These are phyloP conservation scores for Pseudocercospora vitis DNA, from an alignment of 2,329 filamentous ascomycete species.

Conservation along the genomic window DNA sequence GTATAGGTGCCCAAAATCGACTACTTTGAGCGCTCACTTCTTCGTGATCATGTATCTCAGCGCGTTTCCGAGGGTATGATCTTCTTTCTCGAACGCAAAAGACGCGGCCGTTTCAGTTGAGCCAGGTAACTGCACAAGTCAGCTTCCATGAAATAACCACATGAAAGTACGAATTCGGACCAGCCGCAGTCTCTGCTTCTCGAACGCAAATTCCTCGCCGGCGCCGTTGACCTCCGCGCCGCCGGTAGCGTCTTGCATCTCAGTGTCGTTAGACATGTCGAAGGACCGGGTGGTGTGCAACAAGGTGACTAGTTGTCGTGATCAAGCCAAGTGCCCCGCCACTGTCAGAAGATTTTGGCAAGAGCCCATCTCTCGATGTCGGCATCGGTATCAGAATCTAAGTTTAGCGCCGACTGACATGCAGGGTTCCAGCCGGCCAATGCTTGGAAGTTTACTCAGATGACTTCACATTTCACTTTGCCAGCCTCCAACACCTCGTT, in stretches of 20 bases:
- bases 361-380: not conserved
- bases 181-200: constrained; percentile 48
- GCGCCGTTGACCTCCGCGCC: constrained; percentile 48
- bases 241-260: constrained; percentile 41
- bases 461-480: constrained; percentile 15
- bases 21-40: constrained; percentile 64
- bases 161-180: constrained; percentile 30
- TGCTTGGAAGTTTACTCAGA: constrained; percentile 11
- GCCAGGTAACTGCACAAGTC: constrained; percentile 70
- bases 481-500: not conserved
- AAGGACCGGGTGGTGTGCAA: too few relatives aligned
- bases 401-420: constrained; percentile 15
- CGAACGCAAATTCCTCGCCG: constrained; percentile 36
- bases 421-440: constrained; percentile 20
- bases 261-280: constrained; percentile 34
- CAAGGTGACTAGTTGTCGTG: too few relatives aligned
- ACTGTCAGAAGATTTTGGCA: constrained; percentile 5
- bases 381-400: constrained; percentile 8
- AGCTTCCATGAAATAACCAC: not conserved
- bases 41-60: constrained; percentile 97
- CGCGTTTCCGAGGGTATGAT: constrained; percentile 93
- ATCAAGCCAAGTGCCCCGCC: not conserved
- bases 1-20: not conserved
- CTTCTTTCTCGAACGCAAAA: constrained; percentile 91
- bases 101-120: constrained; percentile 83